A percentile compares a stretch with the other conserved stretches of the same genome.
Conservation (phyloP, 768 basidiomycete species). For the Calocybe gangraenosa region DNA sequence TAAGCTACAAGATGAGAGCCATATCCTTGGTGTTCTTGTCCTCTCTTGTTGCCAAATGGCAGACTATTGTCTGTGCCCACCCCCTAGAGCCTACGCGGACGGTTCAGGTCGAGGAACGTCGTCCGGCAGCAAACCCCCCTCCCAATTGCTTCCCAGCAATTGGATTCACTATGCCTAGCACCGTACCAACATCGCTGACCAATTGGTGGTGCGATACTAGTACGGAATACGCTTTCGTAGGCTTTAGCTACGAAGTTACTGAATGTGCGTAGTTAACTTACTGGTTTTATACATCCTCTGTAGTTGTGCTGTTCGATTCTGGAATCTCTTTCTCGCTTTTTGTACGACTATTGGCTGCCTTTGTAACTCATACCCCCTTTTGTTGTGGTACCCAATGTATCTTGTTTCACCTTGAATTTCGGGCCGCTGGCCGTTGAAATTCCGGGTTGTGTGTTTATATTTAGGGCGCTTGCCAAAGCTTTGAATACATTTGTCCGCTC, state of each 20-base stretch:
- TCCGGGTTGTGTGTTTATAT: too few relatives aligned
- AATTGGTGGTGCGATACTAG: constrained; percentile 63
- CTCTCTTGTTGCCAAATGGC: background rate
- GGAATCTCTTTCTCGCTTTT: too few relatives aligned
- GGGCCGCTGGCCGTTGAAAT: too few relatives aligned
- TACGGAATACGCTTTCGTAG: constrained; percentile 73
- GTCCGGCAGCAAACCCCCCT: constrained; percentile 2
- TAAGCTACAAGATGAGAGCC: constrained; percentile 3
- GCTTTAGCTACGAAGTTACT: constrained; percentile 73
- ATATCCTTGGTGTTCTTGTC: background rate
- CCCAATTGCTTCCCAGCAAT: constrained; percentile 21
- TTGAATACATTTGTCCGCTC: too few relatives aligned
- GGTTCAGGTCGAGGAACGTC: constrained; percentile 3
- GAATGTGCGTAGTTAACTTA: constrained; percentile 38
- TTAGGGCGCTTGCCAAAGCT: too few relatives aligned
- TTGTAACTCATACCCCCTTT: too few relatives aligned
- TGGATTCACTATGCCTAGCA: constrained; percentile 40
- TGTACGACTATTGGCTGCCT: too few relatives aligned
- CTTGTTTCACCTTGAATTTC: too few relatives aligned
- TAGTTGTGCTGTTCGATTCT: too few relatives aligned
- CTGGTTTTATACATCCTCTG: too few relatives aligned
- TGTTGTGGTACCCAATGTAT: too few relatives aligned
- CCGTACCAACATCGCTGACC: constrained; percentile 37
- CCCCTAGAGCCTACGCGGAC: constrained; percentile 13
- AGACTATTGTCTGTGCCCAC: constrained; percentile 3